Conservation (phyloP, 129 eudicot genomes). For the Tanacetum coccineum region DNA sequence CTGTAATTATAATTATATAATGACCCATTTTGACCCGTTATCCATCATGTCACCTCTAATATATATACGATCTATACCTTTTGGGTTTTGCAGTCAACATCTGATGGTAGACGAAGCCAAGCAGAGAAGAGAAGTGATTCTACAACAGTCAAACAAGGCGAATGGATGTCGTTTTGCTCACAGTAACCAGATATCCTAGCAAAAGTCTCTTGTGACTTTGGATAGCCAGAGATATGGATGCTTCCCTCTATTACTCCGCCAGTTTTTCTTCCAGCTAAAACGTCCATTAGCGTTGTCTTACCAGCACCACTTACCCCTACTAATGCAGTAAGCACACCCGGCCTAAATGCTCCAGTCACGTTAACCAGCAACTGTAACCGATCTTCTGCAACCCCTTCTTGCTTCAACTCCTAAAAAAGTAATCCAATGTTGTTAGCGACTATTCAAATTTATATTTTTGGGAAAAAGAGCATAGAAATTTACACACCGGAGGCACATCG, state of each 20-base stretch:
- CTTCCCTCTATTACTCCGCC: conserved; percentile 88
- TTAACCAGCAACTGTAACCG: conserved; percentile 72
- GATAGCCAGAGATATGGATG: conserved; percentile 80
- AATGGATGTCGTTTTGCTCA: conserved; percentile 96
- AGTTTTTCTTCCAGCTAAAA: too few relatives aligned
- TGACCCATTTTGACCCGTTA: conserved; percentile 3
- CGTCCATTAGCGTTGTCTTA: too few relatives aligned
- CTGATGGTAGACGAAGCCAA: conserved; percentile 89
- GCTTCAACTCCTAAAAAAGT: conserved; percentile 72
- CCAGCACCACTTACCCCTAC: too few relatives aligned
- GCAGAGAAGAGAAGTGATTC: conserved; percentile 97
- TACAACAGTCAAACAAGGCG: conserved; percentile 88
- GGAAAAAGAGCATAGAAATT: conserved; percentile 11
- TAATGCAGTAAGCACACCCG: too few relatives aligned
- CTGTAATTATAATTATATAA: not conserved
- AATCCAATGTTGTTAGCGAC: conserved; percentile 11
- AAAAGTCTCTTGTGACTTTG: conserved; percentile 88
- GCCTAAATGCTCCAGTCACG: conserved; percentile 96
- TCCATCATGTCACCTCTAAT: not conserved
- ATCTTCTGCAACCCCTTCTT: conserved; percentile 76
- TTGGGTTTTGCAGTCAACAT: conserved; percentile 75
- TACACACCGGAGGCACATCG: conserved; percentile 82
- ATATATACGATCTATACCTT: conserved; percentile 42
- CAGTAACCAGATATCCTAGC: conserved; percentile 98
- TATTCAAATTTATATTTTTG: not conserved